Evolutionary conservation across 352 stramenopile genomes (phyloP).

Genomic region (Pythium angustatum): DNA sequence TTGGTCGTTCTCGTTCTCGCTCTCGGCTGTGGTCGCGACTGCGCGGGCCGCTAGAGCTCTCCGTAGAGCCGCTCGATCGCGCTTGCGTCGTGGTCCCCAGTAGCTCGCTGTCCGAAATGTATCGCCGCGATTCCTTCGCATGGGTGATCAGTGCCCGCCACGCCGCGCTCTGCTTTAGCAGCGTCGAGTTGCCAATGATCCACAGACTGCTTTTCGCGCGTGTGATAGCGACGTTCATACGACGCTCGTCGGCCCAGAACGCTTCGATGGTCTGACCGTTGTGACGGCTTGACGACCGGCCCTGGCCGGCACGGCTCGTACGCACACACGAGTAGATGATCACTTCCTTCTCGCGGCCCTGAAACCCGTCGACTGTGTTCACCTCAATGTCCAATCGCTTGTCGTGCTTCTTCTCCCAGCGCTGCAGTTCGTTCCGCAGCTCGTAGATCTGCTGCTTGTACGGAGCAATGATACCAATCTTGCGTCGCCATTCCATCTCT

Average conservation of each 20-base stretch:
- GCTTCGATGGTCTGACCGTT: constrained; percentile 44
- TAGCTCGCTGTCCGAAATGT: constrained; percentile 40
- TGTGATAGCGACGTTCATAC: constrained; percentile 99
- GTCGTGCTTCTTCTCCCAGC: constrained; percentile 51
- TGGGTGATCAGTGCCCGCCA: constrained; percentile 73
- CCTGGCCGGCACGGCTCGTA: constrained; percentile 78
- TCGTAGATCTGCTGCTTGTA: constrained; percentile 98
- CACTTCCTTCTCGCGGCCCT: constrained; percentile 97
- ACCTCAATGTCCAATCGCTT: constrained; percentile 75
- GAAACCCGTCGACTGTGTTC: constrained; percentile 97
- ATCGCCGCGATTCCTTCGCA: constrained; percentile 52
- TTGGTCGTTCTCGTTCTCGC: background rate
- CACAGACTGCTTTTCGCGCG: constrained; percentile 94
- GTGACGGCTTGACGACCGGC: constrained; percentile 50
- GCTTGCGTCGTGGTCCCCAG: background rate
- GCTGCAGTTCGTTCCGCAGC: constrained; percentile 77
- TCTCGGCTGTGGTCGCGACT: constrained; percentile 1
- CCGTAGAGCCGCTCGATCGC: background rate
- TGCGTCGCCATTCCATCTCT: constrained; percentile 68
- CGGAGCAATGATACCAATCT: constrained; percentile 98
- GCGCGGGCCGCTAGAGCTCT: background rate
- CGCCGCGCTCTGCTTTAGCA: constrained; percentile 67
- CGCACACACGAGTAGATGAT: constrained; percentile 98
- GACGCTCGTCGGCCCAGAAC: constrained; percentile 97
- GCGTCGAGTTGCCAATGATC: constrained; percentile 76